Base-by-base conservation (phyloP, 805 yeast genomes). In the Starmerella etchellsii region DNA sequence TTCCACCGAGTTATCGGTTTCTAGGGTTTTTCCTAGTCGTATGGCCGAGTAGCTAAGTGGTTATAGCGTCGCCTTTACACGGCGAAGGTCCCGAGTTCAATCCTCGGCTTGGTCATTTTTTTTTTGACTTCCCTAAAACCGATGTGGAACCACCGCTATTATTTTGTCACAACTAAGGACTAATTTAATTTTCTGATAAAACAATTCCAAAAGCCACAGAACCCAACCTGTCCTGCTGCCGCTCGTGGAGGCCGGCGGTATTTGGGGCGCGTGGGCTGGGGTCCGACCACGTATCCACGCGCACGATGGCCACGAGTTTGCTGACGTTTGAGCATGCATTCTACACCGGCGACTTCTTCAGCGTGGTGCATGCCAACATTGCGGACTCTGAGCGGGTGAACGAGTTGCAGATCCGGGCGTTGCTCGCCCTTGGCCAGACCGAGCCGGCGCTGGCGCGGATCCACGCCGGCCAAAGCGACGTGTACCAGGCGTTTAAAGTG, bases 321-420 rank as follows among this genome's bases (percentile, higher is more conserved):
- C 54, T 58, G 41, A 47, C 54, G 32, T 51, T 64, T 35, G 64
- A 63, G 47, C 60, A 55, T 47, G 64, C 66, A 20, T 65, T 62
- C 49, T 64, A 63, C 48, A 56, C 63, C 20, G 68, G 68, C 29
- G 63, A 63, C 37, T 62, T 55, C 47, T 41, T 46, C 31, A 53
- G 57, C 23, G 68, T 64, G 6, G 24, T 59, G 13, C 47, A 37
- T 26, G 44, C 56, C 10, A 56, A 61, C 16, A 40, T 54, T 2
- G 48, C 49, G 13, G 44, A 49, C 39, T 46, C 42, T 20, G 37
- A 48, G 16, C 52, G 53, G 33, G 66, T 65, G 15, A 46, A 51
- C 15, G 54, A 56, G 32, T 58, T 63, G 31, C 55, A 59, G 31
- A 46, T 48, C 22, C 59, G 68, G n/a, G 64, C 69, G 10, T 54